A percentile compares a stretch with the other conserved stretches of the same genome.
Conservation (phyloP, 768 basidiomycete species). For the Chalciporus piperatus region DNA sequence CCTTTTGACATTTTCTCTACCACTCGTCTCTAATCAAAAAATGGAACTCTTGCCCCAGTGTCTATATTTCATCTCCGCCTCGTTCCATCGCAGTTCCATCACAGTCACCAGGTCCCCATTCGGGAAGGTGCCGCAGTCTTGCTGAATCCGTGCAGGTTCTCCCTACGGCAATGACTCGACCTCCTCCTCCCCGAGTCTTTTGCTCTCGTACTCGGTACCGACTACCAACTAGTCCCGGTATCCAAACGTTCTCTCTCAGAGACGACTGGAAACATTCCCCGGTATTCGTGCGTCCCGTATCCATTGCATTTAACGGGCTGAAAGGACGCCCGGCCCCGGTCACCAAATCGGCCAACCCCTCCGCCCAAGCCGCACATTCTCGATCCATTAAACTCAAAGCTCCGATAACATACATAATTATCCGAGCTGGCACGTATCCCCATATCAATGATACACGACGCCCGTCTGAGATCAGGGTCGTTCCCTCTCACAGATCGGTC, state of each 20-base stretch:
- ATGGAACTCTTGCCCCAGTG: conserved; percentile 17
- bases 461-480: conserved; percentile 22
- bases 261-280: not conserved
- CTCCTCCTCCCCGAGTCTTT: conserved; percentile 1
- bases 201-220: conserved; percentile 19
- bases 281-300: not conserved
- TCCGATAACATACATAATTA: conserved; percentile 12
- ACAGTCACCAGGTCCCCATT: conserved; percentile 13
- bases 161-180: conserved; percentile 18
- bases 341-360: conserved; percentile 13
- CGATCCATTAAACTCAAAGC: conserved; percentile 15
- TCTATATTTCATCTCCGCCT: conserved; percentile 32
- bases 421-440: not conserved
- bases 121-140: conserved; percentile 15
- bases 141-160: conserved; percentile 25
- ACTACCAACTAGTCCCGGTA: conserved; percentile 13
- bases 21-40: conserved; percentile 11
- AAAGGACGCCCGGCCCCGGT: conserved; percentile 10
- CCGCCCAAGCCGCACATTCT: conserved; percentile 29
- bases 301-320: not conserved
- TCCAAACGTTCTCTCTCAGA: not conserved
- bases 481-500: conserved; percentile 8
- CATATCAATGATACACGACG: not conserved
- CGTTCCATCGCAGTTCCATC: conserved; percentile 5
- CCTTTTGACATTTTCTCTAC: conserved; percentile 13